Evolutionary conservation across 768 basidiomycete species (phyloP), one percentile per base, ranked within the genome.

Genomic region (Xanthoconium purpureum): DNA sequence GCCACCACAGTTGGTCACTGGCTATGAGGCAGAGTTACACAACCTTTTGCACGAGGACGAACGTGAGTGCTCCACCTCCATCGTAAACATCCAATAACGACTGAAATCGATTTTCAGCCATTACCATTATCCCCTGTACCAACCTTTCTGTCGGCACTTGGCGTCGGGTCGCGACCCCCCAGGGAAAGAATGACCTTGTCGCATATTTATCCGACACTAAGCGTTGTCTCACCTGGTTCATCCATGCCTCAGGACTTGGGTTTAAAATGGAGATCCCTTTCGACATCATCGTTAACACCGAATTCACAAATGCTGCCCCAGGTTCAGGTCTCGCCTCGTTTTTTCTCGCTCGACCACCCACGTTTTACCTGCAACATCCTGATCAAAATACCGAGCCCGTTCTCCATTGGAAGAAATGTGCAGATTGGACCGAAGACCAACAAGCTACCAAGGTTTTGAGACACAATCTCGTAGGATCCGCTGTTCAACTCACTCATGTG

Each of bases 231-330:
- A 82, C 81, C 5, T 93, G 91, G 91, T 93, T 86, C 69, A 85
- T 93, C 53, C 82, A 84, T 40, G 87, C 87, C 7, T 77, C 74
- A 1, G 88, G 87, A 20, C 80, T 80, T 59, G 82, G 87, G 18
- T 92, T 91, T 78, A 92, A 92, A 71, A 93, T 93, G 87, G 88
- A 89, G 58, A 78, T 92, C 17, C 82, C 88, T 6, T 90, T 88
- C 71, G 77, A 82, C 54, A 78, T 71, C 56, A 84, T 92, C 58
- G 61, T 77, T 18, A 76, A 84, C 32, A 79, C 83, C 6, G 78
- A 81, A 50, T 85, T 88, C 69, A 72, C 77, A 28, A 77, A 82
- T 53, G 70, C 77, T 32, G 73, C 80, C 17, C 80, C 83, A 13
- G 83, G 81, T 32, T 75, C 79, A 9, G 88, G 80, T 33, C 74